Evolutionary conservation across 306 rosid species (phyloP), one percentile per base, ranked within the genome.

Genomic region (Cercis canadensis): DNA sequence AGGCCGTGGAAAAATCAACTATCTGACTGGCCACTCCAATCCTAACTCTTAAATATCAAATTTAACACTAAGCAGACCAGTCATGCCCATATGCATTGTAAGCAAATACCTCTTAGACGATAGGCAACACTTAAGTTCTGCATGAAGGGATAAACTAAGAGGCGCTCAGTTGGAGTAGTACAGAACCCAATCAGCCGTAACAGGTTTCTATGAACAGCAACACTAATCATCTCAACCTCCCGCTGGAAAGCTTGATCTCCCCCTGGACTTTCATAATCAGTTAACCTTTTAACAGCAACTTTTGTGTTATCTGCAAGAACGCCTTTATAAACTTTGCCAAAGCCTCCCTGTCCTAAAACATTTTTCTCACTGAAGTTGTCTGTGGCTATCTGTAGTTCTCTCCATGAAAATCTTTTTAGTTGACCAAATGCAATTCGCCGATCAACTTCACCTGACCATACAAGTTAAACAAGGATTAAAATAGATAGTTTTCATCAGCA

Each of bases 171-270:
- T 40, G 90, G 92, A 53, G 99, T 95, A 52, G 99, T 91, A 70
- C 99, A 95, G 65, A 89, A 87, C 45, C 99, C 99, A 63, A 95
- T 91, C 52, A 95, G 77, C 59, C 96, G 87, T 84, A 95, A 79
- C 57, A 95, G 82, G 72, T 95, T 95, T 73, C 86, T 81, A 65
- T 95, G 99, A 61, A 92, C 97, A 68, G 99, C 99, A 65, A 95
- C 96, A 58, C 99, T 95, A 65, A 95, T 95, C 99, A 91, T 95
- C 89, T 95, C 99, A 68, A 95, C 99, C 85, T 95, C 99, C 36
- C 97, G 92, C 81, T 86, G 96, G 82, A 95, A 95, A 74, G 99
- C 96, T 60, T 92, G 89, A 73, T 95, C 99, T 29, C 99, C 97
- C 61, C 96, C 99, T 0, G 99, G 99, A 70, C 99, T 91, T 79